phyloP scores from a whole-genome alignment of 1,139 yeast species.

The Kodamaea ohmeri region DNA sequence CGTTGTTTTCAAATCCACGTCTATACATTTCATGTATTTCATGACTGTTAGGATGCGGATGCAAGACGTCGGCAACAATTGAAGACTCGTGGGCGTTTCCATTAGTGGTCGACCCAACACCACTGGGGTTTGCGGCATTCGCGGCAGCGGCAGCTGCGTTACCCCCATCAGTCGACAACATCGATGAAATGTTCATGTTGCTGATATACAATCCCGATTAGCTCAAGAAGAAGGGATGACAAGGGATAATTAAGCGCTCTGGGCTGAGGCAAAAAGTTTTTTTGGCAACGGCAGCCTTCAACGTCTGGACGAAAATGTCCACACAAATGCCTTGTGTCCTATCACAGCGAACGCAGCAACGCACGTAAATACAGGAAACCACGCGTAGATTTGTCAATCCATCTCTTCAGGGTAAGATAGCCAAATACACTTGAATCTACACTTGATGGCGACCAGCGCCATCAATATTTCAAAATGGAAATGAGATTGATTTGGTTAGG shows the following conservation, averaged over 20 bases:
- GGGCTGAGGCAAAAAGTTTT: constrained; percentile 10
- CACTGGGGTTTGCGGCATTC: constrained; percentile 3
- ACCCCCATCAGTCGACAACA: constrained; percentile 33
- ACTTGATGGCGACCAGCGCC: too few species aligned
- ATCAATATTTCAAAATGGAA: background rate
- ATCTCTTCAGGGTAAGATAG: too few species aligned
- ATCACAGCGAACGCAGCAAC: background rate
- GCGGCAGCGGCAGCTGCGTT: constrained; percentile 13
- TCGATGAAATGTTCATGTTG: constrained; percentile 41
- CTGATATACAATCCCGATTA: constrained; percentile 2
- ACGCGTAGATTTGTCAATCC: too few species aligned
- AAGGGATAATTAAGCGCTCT: constrained; percentile 6
- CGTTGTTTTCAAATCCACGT: constrained; percentile 25
- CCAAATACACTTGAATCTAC: too few species aligned
- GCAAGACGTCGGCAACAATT: constrained; percentile 8
- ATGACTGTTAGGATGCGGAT: constrained; percentile 9
- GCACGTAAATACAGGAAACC: background rate
- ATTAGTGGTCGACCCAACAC: constrained; percentile 2
- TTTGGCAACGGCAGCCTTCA: constrained; percentile 9
- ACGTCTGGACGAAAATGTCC: constrained; percentile 5
- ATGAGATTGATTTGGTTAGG: constrained; percentile 4
- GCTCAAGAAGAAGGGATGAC: constrained; percentile 2
- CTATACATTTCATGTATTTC: constrained; percentile 14
- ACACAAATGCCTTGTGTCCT: constrained; percentile 2
- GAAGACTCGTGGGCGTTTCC: constrained; percentile 2